Base-by-base conservation (phyloP, 768 basidiomycete genomes). In the Lenzites betulinus region DNA sequence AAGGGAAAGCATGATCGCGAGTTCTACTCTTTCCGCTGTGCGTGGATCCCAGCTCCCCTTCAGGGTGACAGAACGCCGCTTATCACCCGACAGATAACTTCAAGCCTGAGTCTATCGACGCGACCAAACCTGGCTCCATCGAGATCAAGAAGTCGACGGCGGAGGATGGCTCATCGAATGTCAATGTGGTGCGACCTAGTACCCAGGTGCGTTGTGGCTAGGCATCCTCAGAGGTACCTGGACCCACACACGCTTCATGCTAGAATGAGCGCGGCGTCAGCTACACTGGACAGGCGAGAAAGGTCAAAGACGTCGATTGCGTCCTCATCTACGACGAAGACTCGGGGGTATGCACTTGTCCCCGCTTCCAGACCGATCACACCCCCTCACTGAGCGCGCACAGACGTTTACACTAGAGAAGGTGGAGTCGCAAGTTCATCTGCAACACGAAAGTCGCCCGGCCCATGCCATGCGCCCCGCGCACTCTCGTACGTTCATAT, bases 281-380 rank as follows among this genome's bases (percentile, higher is more conserved):
- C 38, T 92, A 85, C 67, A 75, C 73, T 39, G 90, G 90, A 3
- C 66, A 68, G 8, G 89, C 89, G 67, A 76, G 76, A 16, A 72
- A 81, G 1, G 80, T 86, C 7, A 88, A 84, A 69, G 88, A 91
- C 47, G 79, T 79, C 65, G 89, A 92, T 51, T 93, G 91, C 64
- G 83, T 92, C 7, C 77, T 93, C 41, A 87, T 93, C 46, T 93
- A 87, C 66, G 90, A 93, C 69, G 89, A 90, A 67, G 87, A 84
- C 54, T 77, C 82, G 49, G 84, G 84, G 64, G 90, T 89, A 69
- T 70, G 84, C 75, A 1, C 22, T 39, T 11, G 43, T 41, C 38
- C 38, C 43, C 50, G 43, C 51, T 22, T 38, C 39, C 15, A 23
- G 18, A 47, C 64, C 8, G 58, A 61, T 46, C 43, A 58, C 50